Conservation (phyloP, 352 stramenopile species). For the Globisporangium ultimum region DNA sequence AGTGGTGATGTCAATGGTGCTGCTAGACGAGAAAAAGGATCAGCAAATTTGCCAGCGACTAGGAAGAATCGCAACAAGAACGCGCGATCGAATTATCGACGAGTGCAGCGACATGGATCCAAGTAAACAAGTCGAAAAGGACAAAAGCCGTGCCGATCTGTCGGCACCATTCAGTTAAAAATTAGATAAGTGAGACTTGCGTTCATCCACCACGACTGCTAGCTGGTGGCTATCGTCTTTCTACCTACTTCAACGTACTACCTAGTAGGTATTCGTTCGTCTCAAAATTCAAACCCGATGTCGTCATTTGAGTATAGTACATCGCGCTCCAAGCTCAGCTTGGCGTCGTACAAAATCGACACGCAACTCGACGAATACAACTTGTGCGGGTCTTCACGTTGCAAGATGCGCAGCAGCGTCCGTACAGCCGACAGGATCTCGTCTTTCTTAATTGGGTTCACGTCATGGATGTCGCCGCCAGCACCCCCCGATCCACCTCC, state of each 20-base stretch:
- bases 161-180: too few species aligned
- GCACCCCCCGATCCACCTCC: constrained; percentile 15
- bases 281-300: constrained; percentile 56
- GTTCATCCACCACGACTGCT: background rate
- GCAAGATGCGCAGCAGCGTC: constrained; percentile 72
- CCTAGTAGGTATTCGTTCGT: background rate
- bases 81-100: constrained; percentile 5
- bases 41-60: constrained; percentile 28
- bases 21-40: constrained; percentile 1
- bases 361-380: constrained; percentile 58
- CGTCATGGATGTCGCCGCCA: constrained; percentile 66
- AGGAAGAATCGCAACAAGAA: constrained; percentile 17
- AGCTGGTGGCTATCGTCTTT: too few species aligned
- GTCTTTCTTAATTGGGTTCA: constrained; percentile 80
- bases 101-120: background rate
- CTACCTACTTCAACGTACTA: too few species aligned
- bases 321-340: constrained; percentile 78
- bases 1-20: background rate
- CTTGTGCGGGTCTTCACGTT: constrained; percentile 55
- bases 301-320: constrained; percentile 79
- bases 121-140: background rate
- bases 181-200: background rate
- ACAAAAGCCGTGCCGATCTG: too few species aligned
- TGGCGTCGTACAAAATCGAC: constrained; percentile 81
- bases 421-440: constrained; percentile 74